Percentiles rank a stretch among this genome's conserved stretches.
These are phyloP conservation scores for Mortierella sp. DNA, from an alignment of 371 early-diverging fungal species.

Conservation along the genomic window DNA sequence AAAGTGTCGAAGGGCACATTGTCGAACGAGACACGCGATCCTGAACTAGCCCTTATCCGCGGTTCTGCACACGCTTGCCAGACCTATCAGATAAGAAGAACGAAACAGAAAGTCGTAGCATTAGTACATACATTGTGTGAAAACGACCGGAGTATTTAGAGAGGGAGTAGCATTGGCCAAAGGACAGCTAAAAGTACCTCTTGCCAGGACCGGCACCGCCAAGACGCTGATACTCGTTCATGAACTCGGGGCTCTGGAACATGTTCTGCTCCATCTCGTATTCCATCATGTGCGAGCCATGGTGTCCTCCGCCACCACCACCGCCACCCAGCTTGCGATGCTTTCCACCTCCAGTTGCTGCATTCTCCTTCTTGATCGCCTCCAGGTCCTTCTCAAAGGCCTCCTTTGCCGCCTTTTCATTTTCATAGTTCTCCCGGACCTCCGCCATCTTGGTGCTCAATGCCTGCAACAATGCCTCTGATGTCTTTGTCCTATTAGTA, in stretches of 20 bases:
- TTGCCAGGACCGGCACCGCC: conserved; percentile 27
- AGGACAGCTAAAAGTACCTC: conserved; percentile 12
- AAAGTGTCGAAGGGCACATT: not conserved
- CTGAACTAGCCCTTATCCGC: conserved; percentile 10
- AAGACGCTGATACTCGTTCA: conserved; percentile 37
- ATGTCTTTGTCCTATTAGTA: conserved; percentile 58
- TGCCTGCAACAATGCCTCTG: conserved; percentile 70
- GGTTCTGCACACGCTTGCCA: conserved; percentile 46
- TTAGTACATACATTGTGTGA: not conserved
- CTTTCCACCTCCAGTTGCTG: conserved; percentile 38
- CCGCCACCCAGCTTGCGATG: conserved; percentile 41
- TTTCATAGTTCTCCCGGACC: conserved; percentile 66
- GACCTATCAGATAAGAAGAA: conserved; percentile 10
- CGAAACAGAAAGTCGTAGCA: not conserved
- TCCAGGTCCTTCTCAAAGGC: conserved; percentile 65
- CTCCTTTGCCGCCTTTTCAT: conserved; percentile 69
- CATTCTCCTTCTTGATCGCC: conserved; percentile 59
- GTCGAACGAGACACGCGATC: not conserved
- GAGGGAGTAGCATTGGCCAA: not conserved
- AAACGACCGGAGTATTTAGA: not conserved
- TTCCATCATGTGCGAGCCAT: conserved; percentile 36
- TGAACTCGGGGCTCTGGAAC: conserved; percentile 51
- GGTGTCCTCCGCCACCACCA: conserved; percentile 14
- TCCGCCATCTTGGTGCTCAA: conserved; percentile 76
- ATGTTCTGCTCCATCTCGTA: conserved; percentile 45